Conservation (phyloP, 306 rosid species). For the Cicer cuneatum region DNA sequence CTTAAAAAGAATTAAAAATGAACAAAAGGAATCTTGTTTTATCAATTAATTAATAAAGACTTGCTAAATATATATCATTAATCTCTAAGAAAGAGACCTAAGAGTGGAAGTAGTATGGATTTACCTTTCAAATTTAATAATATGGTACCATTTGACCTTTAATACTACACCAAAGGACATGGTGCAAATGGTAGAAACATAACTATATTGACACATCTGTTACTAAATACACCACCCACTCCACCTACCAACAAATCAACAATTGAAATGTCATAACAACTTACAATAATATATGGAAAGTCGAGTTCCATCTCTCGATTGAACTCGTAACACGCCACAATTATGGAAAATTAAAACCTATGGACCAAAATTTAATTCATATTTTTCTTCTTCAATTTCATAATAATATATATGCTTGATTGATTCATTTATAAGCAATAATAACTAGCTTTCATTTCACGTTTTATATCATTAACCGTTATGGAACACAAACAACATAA, state of each 20-base stretch:
- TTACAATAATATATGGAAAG: slow-evolving; percentile 34
- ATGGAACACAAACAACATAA: slow-evolving; percentile 49
- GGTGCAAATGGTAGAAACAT: slow-evolving; percentile 32
- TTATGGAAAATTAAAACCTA: slow-evolving; percentile 11
- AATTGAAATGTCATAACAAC: slow-evolving; percentile 47
- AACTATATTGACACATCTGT: slow-evolving; percentile 31
- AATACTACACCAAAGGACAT: slow-evolving; percentile 13
- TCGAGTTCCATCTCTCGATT: background rate
- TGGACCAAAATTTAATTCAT: background rate
- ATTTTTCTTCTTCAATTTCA: slow-evolving; percentile 22
- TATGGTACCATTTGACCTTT: slow-evolving; percentile 38
- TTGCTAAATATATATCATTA: background rate
- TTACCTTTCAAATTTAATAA: slow-evolving; percentile 26
- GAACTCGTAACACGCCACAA: slow-evolving; percentile 29
- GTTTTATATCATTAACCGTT: slow-evolving; percentile 57
- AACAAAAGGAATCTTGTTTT: too few species aligned
- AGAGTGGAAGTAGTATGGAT: slow-evolving; percentile 1
- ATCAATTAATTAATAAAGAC: too few species aligned
- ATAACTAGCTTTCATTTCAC: slow-evolving; percentile 61
- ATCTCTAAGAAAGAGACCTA: slow-evolving; percentile 37
- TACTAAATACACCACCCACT: slow-evolving; percentile 45
- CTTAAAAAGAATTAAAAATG: too few species aligned
- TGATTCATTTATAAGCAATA: slow-evolving; percentile 50
- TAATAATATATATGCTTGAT: slow-evolving; percentile 37
- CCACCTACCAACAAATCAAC: slow-evolving; percentile 48